Evolutionary conservation across 495 filamentous ascomycete species (phyloP).

Genomic region (Hyaloscypha variabilis): DNA sequence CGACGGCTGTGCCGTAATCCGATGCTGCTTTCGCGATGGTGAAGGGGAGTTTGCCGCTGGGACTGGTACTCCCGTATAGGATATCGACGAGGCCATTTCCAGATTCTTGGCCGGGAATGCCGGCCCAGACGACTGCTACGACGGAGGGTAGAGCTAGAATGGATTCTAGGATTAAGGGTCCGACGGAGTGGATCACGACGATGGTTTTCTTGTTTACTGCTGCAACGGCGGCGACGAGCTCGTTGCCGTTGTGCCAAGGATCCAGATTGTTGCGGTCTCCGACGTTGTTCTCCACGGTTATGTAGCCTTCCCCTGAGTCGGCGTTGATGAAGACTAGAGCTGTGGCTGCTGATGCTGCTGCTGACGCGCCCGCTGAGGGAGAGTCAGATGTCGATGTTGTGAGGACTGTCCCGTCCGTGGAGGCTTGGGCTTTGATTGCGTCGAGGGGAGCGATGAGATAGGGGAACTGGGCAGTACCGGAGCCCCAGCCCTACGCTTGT

Average conservation of each 20-base stretch:
- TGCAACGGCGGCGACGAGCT: constrained; percentile 75
- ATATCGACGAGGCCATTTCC: constrained; percentile 89
- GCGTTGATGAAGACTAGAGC: constrained; percentile 89
- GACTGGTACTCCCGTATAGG: constrained; percentile 86
- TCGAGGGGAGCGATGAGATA: constrained; percentile 86
- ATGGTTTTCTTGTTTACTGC: constrained; percentile 84
- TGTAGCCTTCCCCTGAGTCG: constrained; percentile 84
- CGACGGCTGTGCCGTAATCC: constrained; percentile 76
- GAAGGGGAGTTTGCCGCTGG: constrained; percentile 82
- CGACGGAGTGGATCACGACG: constrained; percentile 84
- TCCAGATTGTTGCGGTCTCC: constrained; percentile 94
- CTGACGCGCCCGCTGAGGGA: constrained; percentile 62
- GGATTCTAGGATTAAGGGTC: constrained; percentile 76
- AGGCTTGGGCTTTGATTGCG: constrained; percentile 76
- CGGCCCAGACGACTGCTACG: constrained; percentile 82
- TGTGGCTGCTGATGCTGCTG: constrained; percentile 63
- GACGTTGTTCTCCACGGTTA: constrained; percentile 77
- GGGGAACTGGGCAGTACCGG: constrained; percentile 84
- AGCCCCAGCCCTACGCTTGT: constrained; percentile 81
- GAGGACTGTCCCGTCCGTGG: constrained; percentile 61
- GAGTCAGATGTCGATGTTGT: constrained; percentile 75
- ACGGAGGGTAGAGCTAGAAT: constrained; percentile 73
- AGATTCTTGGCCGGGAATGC: constrained; percentile 87
- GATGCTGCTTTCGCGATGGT: constrained; percentile 66
- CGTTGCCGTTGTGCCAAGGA: constrained; percentile 81